Conservation (phyloP, 768 basidiomycete species). For the Tricholoma furcatifolium region DNA sequence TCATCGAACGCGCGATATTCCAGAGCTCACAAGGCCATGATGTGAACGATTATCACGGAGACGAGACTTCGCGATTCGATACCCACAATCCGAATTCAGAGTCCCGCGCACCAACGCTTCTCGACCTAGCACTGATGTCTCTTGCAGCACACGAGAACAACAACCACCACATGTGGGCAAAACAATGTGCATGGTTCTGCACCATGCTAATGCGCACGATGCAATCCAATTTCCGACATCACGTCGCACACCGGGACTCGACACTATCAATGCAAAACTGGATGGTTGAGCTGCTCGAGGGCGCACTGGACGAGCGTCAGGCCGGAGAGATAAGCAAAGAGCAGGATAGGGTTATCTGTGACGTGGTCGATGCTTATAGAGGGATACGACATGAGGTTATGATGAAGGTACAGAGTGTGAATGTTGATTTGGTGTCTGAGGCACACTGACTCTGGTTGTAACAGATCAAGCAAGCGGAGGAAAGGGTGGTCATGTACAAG, state of each 20-base stretch:
- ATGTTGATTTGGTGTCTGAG: background rate
- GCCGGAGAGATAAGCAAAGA: conserved; percentile 10
- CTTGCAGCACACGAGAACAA: conserved; percentile 15
- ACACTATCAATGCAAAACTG: conserved; percentile 10
- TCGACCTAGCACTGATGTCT: conserved; percentile 13
- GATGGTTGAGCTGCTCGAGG: conserved; percentile 8
- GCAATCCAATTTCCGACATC: conserved; percentile 13
- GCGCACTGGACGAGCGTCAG: conserved; percentile 1
- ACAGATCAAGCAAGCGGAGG: conserved; percentile 12
- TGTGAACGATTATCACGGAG: no score
- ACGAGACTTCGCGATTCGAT: no score
- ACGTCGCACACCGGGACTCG: conserved; percentile 10
- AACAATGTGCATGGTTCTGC: conserved; percentile 17
- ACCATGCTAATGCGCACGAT: conserved; percentile 11
- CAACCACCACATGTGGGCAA: conserved; percentile 11
- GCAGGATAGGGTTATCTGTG: conserved; percentile 3
- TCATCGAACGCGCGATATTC: conserved; percentile 13
- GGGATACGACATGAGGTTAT: conserved; percentile 9
- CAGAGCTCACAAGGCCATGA: background rate
- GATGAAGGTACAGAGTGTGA: conserved; percentile 2
- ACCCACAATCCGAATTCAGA: background rate
- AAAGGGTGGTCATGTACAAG: conserved; percentile 1
- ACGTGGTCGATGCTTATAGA: conserved; percentile 9
- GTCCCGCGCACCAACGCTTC: conserved; percentile 10
- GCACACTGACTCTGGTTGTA: background rate